These are phyloP conservation scores for Pichia phayaonensis DNA, from an alignment of 805 yeast species.

Conservation along the genomic window DNA sequence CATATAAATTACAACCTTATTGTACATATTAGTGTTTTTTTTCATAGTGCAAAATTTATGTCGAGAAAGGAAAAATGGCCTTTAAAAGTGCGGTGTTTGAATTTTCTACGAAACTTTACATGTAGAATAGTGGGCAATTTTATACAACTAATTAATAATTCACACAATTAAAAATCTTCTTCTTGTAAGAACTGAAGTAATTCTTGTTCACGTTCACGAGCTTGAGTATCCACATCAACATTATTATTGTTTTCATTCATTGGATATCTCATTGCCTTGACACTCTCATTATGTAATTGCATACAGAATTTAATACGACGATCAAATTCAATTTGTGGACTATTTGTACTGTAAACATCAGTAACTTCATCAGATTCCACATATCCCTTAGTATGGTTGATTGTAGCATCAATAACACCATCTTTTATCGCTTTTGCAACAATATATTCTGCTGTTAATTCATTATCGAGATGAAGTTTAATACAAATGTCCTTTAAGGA, in stretches of 20 bases:
- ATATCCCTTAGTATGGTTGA: conserved; percentile 83
- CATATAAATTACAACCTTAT: too few species aligned
- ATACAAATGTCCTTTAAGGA: conserved; percentile 91
- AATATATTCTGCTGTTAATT: conserved; percentile 93
- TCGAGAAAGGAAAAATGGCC: not conserved
- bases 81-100: not conserved
- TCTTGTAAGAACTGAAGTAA: conserved; percentile 35
- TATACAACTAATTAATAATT: too few species aligned
- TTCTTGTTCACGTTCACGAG: conserved; percentile 47
- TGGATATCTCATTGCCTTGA: conserved; percentile 93
- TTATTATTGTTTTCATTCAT: conserved; percentile 44
- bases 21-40: too few species aligned
- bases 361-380: conserved; percentile 84
- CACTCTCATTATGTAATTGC: conserved; percentile 82
- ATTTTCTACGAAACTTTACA: not conserved
- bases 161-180: conserved; percentile 33
- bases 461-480: conserved; percentile 85
- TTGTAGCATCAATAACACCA: conserved; percentile 92
- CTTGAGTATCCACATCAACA: conserved; percentile 44
- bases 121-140: not conserved
- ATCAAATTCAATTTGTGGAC: conserved; percentile 83
- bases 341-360: conserved; percentile 80
- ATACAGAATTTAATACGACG: conserved; percentile 92
- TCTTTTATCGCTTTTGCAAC: conserved; percentile 96
- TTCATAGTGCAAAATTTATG: not conserved